Evolutionary conservation across 306 rosid species (phyloP), one percentile per base, ranked within the genome.

Genomic region (Crotalaria pallida): DNA sequence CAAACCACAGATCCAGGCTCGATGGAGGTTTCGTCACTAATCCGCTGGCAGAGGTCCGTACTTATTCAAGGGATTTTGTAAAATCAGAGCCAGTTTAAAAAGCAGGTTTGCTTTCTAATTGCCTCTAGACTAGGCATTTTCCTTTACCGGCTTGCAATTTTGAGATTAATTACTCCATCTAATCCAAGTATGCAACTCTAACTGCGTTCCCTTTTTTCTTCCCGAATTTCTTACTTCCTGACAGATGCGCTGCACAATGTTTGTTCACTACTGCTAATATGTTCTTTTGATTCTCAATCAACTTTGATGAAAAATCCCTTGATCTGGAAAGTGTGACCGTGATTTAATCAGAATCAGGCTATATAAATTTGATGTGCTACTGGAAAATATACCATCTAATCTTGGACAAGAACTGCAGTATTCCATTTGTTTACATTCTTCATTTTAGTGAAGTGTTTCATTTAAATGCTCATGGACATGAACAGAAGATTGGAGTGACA

Each of bases 11-110:
- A 81, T 71, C 75, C 71, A 74, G 77, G 74, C 84, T 68, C 17
- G 80, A 80, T 69, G 94, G 92, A 69, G 90, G 96, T n/a, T 84
- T 95, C 81, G 76, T 89, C 77, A 82, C 89, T 73, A 95, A 87
- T 77, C 99, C 99, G 2, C 81, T 91, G 73, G 99, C 97, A 6
- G 91, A 84, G 76, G 80, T 84, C 23, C 91, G 38, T 68, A 59
- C 77, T 4, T 72, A 75, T 75, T 65, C 89, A 12, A 79, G 87
- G 80, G 78, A 69, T 56, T 33, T 72, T 65, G 48, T 81, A 24
- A 53, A 73, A 74, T 49, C 80, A 72, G 56, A 74, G 63, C 67
- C 73, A 29, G 23, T 71, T 19, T 56, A 47, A 71, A 69, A 59
- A 26, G 27, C 58, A 85, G 88, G 89, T 85, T 77, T 2, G 16